Evolutionary conservation across 208 protist species (phyloP).

Genomic region (Novymonas esmeraldas): DNA sequence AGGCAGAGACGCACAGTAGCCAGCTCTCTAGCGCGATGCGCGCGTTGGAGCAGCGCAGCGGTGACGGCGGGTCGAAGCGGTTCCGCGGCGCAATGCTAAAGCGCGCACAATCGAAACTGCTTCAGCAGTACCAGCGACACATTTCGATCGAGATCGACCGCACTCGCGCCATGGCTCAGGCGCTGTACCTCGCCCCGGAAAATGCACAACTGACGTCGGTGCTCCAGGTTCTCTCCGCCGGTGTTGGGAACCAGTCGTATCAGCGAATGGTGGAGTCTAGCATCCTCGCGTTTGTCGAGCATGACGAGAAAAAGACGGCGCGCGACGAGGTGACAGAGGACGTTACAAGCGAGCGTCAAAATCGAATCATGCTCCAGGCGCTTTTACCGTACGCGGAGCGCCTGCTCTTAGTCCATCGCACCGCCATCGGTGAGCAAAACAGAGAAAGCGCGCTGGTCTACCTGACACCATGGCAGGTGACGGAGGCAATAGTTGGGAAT

Average conservation of each 20-base stretch:
- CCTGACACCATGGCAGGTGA: conserved; percentile 71
- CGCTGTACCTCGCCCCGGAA: conserved; percentile 42
- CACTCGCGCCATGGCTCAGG: conserved; percentile 33
- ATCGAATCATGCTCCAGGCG: conserved; percentile 86
- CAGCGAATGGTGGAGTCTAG: conserved; percentile 60
- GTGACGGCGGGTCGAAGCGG: conserved; percentile 5
- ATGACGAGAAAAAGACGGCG: conserved; percentile 39
- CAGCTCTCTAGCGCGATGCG: conserved; percentile 31
- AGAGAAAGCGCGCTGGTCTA: conserved; percentile 26
- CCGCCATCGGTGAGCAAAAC: conserved; percentile 47
- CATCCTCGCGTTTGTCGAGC: conserved; percentile 58
- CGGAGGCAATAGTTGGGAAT: conserved; percentile 70
- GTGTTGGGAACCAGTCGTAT: conserved; percentile 68
- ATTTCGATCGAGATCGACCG: conserved; percentile 62
- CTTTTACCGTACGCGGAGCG: conserved; percentile 73
- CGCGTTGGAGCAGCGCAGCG: conserved; percentile 13
- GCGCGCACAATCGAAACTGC: conserved; percentile 24
- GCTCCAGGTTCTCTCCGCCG: conserved; percentile 71
- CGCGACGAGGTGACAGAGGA: conserved; percentile 72
- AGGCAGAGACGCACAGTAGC: conserved; percentile 40
- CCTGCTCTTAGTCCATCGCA: conserved; percentile 70
- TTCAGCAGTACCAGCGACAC: conserved; percentile 53
- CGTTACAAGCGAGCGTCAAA: conserved; percentile 79
- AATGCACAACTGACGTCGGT: conserved; percentile 68
- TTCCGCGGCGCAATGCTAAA: neutral